These are phyloP conservation scores for Pseudotulostoma volvatum DNA, from an alignment of 495 filamentous ascomycete species.

Conservation along the genomic window DNA sequence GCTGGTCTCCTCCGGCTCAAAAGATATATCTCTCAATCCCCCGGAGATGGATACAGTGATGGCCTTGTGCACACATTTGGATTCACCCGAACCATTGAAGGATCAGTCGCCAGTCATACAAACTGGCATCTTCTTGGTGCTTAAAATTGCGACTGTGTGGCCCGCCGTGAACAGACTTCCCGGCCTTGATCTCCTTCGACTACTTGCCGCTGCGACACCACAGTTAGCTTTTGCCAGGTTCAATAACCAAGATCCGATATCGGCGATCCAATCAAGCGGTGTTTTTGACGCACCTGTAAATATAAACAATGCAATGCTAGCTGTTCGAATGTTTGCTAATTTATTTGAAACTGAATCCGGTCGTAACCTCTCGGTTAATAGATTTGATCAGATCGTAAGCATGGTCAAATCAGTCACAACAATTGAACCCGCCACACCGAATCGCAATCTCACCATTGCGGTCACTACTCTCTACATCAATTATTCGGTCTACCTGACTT, in stretches of 20 bases:
- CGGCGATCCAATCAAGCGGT: slow-evolving; percentile 29
- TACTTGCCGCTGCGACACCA: slow-evolving; percentile 51
- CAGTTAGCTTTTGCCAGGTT: slow-evolving; percentile 41
- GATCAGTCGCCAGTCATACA: slow-evolving; percentile 20
- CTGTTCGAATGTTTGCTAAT: slow-evolving; percentile 68
- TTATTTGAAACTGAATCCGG: slow-evolving; percentile 65
- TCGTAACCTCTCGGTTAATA: slow-evolving; percentile 38
- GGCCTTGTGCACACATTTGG: slow-evolving; percentile 38
- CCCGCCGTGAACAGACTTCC: slow-evolving; percentile 62
- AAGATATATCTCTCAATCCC: slow-evolving; percentile 57
- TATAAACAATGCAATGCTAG: slow-evolving; percentile 74
- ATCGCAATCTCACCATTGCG: slow-evolving; percentile 69
- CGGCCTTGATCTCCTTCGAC: slow-evolving; percentile 68
- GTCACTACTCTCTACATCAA: slow-evolving; percentile 75
- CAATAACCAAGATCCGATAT: slow-evolving; percentile 35
- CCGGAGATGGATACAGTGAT: slow-evolving; percentile 44
- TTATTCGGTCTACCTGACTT: slow-evolving; percentile 49
- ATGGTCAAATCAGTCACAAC: slow-evolving; percentile 31
- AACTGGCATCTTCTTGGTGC: slow-evolving; percentile 37
- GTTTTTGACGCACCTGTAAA: slow-evolving; percentile 39
- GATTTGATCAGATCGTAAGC: slow-evolving; percentile 41
- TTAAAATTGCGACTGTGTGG: slow-evolving; percentile 60
- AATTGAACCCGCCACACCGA: slow-evolving; percentile 33
- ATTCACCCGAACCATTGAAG: slow-evolving; percentile 25
- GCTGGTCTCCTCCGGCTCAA: slow-evolving; percentile 48